These are phyloP conservation scores for Pythium sukuiense DNA, from an alignment of 352 stramenopile species.

Conservation along the genomic window DNA sequence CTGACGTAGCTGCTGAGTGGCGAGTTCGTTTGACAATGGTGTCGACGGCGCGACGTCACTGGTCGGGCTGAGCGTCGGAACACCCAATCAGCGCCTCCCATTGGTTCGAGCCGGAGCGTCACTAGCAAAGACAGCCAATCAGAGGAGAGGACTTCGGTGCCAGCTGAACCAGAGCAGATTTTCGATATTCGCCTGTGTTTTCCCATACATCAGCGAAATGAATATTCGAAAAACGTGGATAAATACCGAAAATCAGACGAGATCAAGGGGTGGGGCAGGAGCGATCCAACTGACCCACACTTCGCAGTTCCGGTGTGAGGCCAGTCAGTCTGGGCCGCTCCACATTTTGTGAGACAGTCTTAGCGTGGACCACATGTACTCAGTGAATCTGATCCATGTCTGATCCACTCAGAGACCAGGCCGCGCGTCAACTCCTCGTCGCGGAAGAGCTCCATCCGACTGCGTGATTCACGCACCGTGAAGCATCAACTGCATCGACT, in stretches of 20 bases:
- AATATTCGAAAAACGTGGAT: not conserved
- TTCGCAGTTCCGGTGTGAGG: not conserved
- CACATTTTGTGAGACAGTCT: not conserved
- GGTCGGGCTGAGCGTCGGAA: not conserved
- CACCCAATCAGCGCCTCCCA: not conserved
- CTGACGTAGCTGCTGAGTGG: slow-evolving; percentile 9
- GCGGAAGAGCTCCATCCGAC: not conserved
- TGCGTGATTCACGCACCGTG: not conserved
- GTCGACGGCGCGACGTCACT: slow-evolving; percentile 12
- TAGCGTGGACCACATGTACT: not conserved
- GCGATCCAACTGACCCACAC: not conserved
- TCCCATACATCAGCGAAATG: not conserved
- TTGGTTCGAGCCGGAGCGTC: slow-evolving; percentile 7
- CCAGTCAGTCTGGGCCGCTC: not conserved
- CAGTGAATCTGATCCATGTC: not conserved
- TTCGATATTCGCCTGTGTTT: not conserved
- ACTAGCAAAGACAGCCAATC: slow-evolving; percentile 8
- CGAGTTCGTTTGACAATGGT: not conserved
- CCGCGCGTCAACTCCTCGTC: slow-evolving; percentile 17
- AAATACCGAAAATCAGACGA: not conserved
- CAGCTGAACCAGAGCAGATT: not conserved
- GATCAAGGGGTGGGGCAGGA: not conserved
- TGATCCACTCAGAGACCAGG: slow-evolving; percentile 6
- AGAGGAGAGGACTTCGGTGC: not conserved
- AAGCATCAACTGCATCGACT: not conserved